Base-by-base conservation (phyloP, 78 protist species). In the Speleostelium caveatum region DNA sequence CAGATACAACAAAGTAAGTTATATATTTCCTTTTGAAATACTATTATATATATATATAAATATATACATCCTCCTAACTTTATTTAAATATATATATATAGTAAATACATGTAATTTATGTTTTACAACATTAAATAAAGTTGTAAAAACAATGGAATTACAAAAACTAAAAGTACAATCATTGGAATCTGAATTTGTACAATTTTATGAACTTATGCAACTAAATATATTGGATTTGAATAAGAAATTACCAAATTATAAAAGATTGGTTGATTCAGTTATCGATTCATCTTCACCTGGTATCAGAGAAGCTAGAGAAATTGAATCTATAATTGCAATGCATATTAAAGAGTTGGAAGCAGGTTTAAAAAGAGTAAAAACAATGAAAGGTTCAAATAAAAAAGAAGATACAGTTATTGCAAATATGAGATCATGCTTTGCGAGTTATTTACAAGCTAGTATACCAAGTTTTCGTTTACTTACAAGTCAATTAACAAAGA, bases 201-300 rank as follows among this genome's bases (percentile, higher is more conserved):
- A 41, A 71, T 69, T 83, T 19, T 83, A 83, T 60, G 91, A 83
- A 33, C 74, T 69, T 39, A 83, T 83, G 91, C 79, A 83, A 39
- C 33, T 83, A 28, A 83, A 83, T 69, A 83, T 60, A n/a, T 6
- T 83, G 21, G 91, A 83, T 60, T 58, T 72, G 0, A 51, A 59
- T 32, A 67, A 63, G 39, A 69, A 69, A 30, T 21, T 83, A 41
- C 63, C 53, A 19, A 58, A 41, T 1, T 83, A 28, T 69, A 83
- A 83, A 60, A 22, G 35, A 17, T 12, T 59, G 7, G 79, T 83
- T 30, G 24, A 39, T 56, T 19, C 41, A 30, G 59, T 83, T 10
- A 38, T 14, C 24, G 75, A 83, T 33, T 56, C 32, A 22, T 45
- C 61, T 0, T 83, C 91, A 42, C 71, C 79, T 17, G 8, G 19